Base-by-base conservation (phyloP, 805 yeast genomes). In the Vanderwaltozyma tropicalis region DNA sequence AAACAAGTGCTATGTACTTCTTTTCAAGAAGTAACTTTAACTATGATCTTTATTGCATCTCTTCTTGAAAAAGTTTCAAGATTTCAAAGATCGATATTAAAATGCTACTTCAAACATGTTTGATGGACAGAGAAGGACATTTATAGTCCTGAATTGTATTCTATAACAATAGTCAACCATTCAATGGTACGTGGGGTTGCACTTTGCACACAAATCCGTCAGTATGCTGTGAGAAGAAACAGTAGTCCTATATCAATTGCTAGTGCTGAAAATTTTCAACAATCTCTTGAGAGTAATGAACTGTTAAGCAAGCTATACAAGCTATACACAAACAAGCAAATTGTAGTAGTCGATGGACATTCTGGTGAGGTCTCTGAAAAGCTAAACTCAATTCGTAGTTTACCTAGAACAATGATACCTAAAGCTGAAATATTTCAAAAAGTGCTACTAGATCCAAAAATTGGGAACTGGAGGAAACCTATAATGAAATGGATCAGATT, bases 401-500 rank as follows among this genome's bases (percentile, higher is more conserved):
- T 64, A 3, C 67, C 67, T 2, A 48, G 57, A 28, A 44, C 60
- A 0, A 38, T 41, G 2, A 50, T 59, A 5, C 50, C 61, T 11
- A 57, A 46, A 33, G 39, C 47, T 1, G 44, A 46, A n/a, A 55
- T 62, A 8, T 48, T 51, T 32, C 28, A 44, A 5, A 52, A 68
- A 17, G 53, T 63, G 0, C 37, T 39, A 18, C 46, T 39, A 12
- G 50, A 54, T 35, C 41, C 46, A 1, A 44, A 43, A 14, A 41
- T 56, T 7, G 37, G 42, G n/a, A 17, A 28, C n/a, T 45, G 63
- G 66, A 37, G 44, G 37, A 37, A 37, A 30, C 32, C 48, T 34
- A 28, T 54, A 34, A 45, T 44, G 37, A 74, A 73, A 45, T 64
- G 64, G 47, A 49, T 57, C 17, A 59, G 66, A 1, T 68, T 68